Evolutionary conservation across 805 yeast genomes (phyloP).

Genomic region (Saturnispora saitoi): DNA sequence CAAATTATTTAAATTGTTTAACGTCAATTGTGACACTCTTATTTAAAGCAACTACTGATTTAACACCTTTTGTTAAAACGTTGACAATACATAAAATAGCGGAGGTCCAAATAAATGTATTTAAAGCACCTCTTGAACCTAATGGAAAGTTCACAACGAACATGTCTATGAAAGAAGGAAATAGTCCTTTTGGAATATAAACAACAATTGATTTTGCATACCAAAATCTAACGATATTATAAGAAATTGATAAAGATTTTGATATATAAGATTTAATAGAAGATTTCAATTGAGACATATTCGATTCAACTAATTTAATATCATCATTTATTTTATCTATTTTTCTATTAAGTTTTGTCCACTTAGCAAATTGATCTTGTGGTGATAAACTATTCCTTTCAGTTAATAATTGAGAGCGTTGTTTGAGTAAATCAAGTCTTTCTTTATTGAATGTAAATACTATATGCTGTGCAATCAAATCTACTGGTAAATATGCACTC

Average conservation of each 20-base stretch:
- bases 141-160: not conserved
- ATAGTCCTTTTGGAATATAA: not conserved
- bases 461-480: not conserved
- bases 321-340: slow-evolving; percentile 49
- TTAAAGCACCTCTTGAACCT: slow-evolving; percentile 1
- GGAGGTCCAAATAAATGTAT: slow-evolving; percentile 3
- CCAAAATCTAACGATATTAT: not conserved
- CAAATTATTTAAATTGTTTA: not conserved
- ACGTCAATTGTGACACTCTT: not conserved
- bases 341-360: slow-evolving; percentile 86
- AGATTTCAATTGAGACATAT: not conserved
- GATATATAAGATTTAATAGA: not conserved
- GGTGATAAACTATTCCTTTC: slow-evolving; percentile 62
- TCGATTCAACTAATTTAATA: slow-evolving; percentile 26
- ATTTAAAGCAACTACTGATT: not conserved
- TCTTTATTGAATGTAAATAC: not conserved
- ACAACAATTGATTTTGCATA: slow-evolving; percentile 1
- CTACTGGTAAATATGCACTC: not conserved
- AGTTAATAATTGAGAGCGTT: not conserved
- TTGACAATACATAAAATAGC: not conserved
- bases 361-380: slow-evolving; percentile 89
- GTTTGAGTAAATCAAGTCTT: not conserved
- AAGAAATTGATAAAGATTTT: not conserved
- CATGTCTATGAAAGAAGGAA: not conserved
- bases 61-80: not conserved